Evolutionary conservation across 2,329 filamentous ascomycete species (phyloP).

Genomic region (Aspergillus sp.): DNA sequence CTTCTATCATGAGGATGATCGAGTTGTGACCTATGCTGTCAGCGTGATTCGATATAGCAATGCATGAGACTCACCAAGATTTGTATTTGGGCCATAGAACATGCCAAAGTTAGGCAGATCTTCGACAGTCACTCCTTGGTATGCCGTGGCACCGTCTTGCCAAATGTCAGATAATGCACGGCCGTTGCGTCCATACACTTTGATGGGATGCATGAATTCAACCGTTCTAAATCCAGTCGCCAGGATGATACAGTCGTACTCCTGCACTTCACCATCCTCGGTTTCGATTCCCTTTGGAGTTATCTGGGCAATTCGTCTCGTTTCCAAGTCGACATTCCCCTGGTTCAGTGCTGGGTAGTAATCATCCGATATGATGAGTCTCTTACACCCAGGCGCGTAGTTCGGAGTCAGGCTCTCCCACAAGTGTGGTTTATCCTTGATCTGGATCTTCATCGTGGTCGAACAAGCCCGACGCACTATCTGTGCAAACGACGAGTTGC

Average conservation of each 20-base stretch:
- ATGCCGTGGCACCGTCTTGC: slow-evolving; percentile 48
- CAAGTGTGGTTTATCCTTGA: slow-evolving; percentile 47
- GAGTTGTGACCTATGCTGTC: slow-evolving; percentile 44
- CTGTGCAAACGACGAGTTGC: slow-evolving; percentile 36
- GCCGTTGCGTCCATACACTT: slow-evolving; percentile 44
- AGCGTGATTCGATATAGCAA: not conserved
- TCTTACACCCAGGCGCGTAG: slow-evolving; percentile 53
- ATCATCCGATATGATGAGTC: slow-evolving; percentile 52
- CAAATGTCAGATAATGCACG: slow-evolving; percentile 48
- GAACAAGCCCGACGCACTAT: slow-evolving; percentile 34
- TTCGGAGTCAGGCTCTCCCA: slow-evolving; percentile 51
- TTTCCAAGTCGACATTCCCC: slow-evolving; percentile 50
- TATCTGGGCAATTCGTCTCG: slow-evolving; percentile 43
- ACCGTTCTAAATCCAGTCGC: slow-evolving; percentile 58
- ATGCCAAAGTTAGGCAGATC: slow-evolving; percentile 53
- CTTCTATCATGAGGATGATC: slow-evolving; percentile 60
- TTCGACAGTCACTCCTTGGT: slow-evolving; percentile 49
- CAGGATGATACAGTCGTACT: slow-evolving; percentile 53
- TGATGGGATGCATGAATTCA: slow-evolving; percentile 56
- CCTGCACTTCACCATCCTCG: slow-evolving; percentile 33
- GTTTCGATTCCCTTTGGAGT: slow-evolving; percentile 45
- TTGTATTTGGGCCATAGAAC: slow-evolving; percentile 57
- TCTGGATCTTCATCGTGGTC: slow-evolving; percentile 40
- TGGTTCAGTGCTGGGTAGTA: slow-evolving; percentile 49
- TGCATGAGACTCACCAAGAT: slow-evolving; percentile 27